phyloP scores from a whole-genome alignment of 1,284 basidiomycete genomes.

The Ceratobasidium sp. region DNA sequence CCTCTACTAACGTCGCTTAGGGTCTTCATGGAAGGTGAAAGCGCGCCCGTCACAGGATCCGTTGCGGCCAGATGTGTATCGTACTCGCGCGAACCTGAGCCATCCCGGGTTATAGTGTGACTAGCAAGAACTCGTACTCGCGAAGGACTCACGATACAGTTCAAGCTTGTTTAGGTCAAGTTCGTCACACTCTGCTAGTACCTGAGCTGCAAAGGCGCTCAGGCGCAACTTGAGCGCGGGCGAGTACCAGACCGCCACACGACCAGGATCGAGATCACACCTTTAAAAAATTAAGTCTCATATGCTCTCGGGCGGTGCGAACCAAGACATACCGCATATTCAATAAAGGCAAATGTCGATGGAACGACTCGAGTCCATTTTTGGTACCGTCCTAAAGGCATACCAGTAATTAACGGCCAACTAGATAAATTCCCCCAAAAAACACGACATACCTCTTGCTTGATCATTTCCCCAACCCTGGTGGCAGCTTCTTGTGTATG shows the following conservation, averaged over 20 bases:
- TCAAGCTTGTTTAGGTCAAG: conserved; percentile 61
- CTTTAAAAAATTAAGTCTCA: conserved; percentile 54
- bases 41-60: conserved; percentile 59
- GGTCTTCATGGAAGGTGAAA: conserved; percentile 1
- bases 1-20: conserved; percentile 19
- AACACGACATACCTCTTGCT: conserved; percentile 58
- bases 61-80: conserved; percentile 56
- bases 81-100: conserved; percentile 65
- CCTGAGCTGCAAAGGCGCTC: conserved; percentile 65
- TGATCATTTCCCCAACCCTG: conserved; percentile 64
- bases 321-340: conserved; percentile 61
- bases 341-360: conserved; percentile 68
- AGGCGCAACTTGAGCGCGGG: conserved; percentile 63
- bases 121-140: too few species aligned
- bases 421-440: neutral
- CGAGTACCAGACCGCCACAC: conserved; percentile 69
- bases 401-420: too few species aligned
- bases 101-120: too few species aligned
- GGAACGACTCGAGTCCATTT: conserved; percentile 66
- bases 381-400: conserved; percentile 60
- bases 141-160: conserved; percentile 59
- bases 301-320: too few species aligned
- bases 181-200: conserved; percentile 60
- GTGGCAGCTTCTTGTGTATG: conserved; percentile 61
- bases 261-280: conserved; percentile 65